These are phyloP conservation scores for Nemania sp. DNA, from an alignment of 2,329 filamentous ascomycete genomes.

Conservation along the genomic window DNA sequence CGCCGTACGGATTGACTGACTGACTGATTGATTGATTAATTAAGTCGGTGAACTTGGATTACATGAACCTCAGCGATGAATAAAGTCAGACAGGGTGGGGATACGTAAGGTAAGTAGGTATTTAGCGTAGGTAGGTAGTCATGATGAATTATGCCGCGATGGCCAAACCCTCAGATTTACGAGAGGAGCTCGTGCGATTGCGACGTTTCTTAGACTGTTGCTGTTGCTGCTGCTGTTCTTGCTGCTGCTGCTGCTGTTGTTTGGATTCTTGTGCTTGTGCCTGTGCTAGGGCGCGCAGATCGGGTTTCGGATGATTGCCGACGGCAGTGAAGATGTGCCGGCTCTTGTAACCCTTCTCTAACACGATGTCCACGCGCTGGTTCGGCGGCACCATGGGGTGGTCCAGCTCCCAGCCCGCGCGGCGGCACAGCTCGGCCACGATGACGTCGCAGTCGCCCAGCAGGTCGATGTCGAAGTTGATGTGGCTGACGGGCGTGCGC, in stretches of 20 bases:
- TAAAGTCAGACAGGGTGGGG: not conserved
- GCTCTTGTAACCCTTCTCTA: slow-evolving; percentile 60
- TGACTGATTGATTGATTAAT: too few relatives aligned
- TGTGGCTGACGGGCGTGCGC: slow-evolving; percentile 84
- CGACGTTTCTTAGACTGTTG: slow-evolving; percentile 20
- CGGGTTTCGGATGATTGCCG: not conserved
- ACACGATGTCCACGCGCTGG: slow-evolving; percentile 69
- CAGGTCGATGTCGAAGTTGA: slow-evolving; percentile 96
- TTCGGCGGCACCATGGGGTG: slow-evolving; percentile 85
- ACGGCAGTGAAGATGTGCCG: slow-evolving; percentile 56
- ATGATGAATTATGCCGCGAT: slow-evolving; percentile 15
- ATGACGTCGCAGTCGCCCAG: slow-evolving; percentile 95
- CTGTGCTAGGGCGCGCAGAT: not conserved
- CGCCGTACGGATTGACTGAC: not conserved
- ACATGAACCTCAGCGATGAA: not conserved
- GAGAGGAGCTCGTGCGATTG: slow-evolving; percentile 30
- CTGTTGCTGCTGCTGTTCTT: slow-evolving; percentile 7
- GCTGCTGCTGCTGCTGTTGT: slow-evolving; percentile 6
- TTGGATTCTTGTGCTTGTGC: not conserved
- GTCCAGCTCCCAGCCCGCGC: slow-evolving; percentile 81
- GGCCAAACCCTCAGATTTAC: slow-evolving; percentile 22
- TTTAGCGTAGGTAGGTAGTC: not conserved
- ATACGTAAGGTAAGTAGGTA: not conserved
- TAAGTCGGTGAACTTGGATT: not conserved
- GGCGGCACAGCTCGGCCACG: slow-evolving; percentile 84